Base-by-base conservation (phyloP, 2,329 filamentous ascomycete species). In the Phialophora expanda region DNA sequence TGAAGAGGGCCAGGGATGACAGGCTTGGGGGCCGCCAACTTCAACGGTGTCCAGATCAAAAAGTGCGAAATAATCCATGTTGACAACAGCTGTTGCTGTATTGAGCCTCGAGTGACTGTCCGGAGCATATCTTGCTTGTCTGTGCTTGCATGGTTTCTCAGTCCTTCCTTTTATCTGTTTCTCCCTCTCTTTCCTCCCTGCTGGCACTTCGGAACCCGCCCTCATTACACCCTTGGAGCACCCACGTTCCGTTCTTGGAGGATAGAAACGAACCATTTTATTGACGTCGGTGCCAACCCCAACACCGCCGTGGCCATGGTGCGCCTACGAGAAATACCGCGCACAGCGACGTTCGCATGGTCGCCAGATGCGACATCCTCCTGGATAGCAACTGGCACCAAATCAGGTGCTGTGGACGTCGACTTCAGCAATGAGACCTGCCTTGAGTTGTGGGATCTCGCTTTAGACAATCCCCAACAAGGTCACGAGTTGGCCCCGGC, bases 351-450 rank as follows among this genome's bases (percentile, higher is more conserved):
- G 75, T 99, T 99, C 79, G 92, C 95, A 76, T 99, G 95, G 94
- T 97, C 92, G 73, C 90, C 93, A 28, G 91, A 89, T 73, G 82
- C 91, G 58, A 86, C 87, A 46, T 87, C 89, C 73, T 93, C 94
- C 73, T 84, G 96, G 73, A 84, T 99, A 70, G 94, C 92, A 67
- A 99, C 95, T 30, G 95, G 95, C 74, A 99, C 95, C 55, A 89
- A 93, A 73, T 93, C 95, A 68, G 95, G 95, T 70, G 95, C 95
- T 74, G 93, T 99, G 50, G 93, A 96, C 80, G 93, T 92, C 73
- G 93, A 98, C 79, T 99, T 99, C 81, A 98, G 95, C 30, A 95
- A 95, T 78, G 93, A 98, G 78, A 97, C 93, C 70, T 94, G 94
- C 81, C 83, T 99, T 65, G 95, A 99, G 83, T 85, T 99, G 67